Percentiles rank a stretch among this genome's conserved stretches.
Conservation (phyloP, 345 rosid species). For the Hibiscus trionum region DNA sequence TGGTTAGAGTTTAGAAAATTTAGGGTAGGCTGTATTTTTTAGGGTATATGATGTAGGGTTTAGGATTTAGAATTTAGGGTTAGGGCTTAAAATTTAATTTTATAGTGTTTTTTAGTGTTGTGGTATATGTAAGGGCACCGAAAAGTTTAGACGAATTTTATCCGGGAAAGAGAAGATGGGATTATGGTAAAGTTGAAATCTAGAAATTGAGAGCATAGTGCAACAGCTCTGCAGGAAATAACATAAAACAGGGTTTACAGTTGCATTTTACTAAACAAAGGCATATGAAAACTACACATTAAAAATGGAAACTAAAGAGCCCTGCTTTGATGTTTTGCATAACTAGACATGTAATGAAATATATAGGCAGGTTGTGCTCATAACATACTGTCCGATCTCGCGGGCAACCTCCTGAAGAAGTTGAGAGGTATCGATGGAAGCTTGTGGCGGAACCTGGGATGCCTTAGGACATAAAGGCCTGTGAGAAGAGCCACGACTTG, state of each 20-base stretch:
- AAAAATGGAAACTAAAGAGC: background rate
- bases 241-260: background rate
- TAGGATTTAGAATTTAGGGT: too few relatives aligned
- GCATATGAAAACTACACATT: background rate
- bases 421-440: conserved; percentile 84
- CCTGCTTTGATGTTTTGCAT: background rate
- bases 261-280: background rate
- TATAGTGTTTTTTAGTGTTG: too few relatives aligned
- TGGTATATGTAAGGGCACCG: too few relatives aligned
- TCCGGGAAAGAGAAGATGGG: background rate
- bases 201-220: background rate
- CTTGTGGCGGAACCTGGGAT: conserved; percentile 85
- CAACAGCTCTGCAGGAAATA: background rate
- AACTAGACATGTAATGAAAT: background rate
- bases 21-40: too few relatives aligned
- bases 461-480: conserved; percentile 71
- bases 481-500: conserved; percentile 66
- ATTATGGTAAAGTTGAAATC: background rate
- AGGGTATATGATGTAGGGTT: too few relatives aligned
- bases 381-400: conserved; percentile 89
- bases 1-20: too few relatives aligned
- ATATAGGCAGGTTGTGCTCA: conserved; percentile 21
- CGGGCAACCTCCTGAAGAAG: conserved; percentile 91
- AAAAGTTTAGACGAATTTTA: too few relatives aligned
- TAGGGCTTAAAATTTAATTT: too few relatives aligned